Percentiles rank a stretch among this genome's conserved stretches.
phyloP scores from a whole-genome alignment of 2,329 filamentous ascomycete genomes.

The Thermothelomyces thermophilus region DNA sequence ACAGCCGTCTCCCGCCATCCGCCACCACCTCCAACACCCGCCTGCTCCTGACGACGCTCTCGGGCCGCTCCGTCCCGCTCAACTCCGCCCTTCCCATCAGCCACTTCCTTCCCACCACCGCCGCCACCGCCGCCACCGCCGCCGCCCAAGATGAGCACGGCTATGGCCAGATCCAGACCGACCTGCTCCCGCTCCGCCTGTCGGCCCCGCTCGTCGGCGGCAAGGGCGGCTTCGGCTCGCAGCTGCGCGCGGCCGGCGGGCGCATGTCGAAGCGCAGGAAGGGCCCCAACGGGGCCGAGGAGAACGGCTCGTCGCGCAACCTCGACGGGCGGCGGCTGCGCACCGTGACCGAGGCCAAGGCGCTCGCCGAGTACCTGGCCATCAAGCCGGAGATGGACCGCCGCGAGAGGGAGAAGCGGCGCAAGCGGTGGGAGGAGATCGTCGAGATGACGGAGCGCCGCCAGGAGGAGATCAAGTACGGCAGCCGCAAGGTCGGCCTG shows the following conservation, averaged over 20 bases:
- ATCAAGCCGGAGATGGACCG: slow-evolving; percentile 97
- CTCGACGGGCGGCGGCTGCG: slow-evolving; percentile 83
- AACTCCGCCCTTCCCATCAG: slow-evolving; percentile 51
- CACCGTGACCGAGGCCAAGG: slow-evolving; percentile 92
- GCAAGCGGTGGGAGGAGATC: slow-evolving; percentile 80
- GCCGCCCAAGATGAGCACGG: not conserved
- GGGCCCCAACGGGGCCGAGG: slow-evolving; percentile 56
- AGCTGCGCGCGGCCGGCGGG: slow-evolving; percentile 90
- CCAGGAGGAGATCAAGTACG: slow-evolving; percentile 75
- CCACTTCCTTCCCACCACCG: slow-evolving; percentile 47
- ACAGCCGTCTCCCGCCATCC: slow-evolving; percentile 53
- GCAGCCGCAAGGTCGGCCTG: slow-evolving; percentile 57
- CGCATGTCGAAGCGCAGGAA: slow-evolving; percentile 95
- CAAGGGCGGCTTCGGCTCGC: slow-evolving; percentile 96
- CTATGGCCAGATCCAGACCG: slow-evolving; percentile 39
- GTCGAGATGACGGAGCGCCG: slow-evolving; percentile 76
- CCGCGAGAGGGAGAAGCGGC: slow-evolving; percentile 81
- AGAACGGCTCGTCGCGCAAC: slow-evolving; percentile 87
- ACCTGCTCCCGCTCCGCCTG: slow-evolving; percentile 76
- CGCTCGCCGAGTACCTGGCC: slow-evolving; percentile 86
- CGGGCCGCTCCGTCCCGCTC: slow-evolving; percentile 61
- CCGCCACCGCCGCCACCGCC: not conserved
- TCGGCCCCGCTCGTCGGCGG: slow-evolving; percentile 77
- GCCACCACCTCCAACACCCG: slow-evolving; percentile 36
- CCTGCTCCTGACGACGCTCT: slow-evolving; percentile 75